Percentiles rank a stretch among this genome's conserved stretches.
Conservation (phyloP, 2,329 filamentous ascomycete species). For the Penicillium sumatraense region DNA sequence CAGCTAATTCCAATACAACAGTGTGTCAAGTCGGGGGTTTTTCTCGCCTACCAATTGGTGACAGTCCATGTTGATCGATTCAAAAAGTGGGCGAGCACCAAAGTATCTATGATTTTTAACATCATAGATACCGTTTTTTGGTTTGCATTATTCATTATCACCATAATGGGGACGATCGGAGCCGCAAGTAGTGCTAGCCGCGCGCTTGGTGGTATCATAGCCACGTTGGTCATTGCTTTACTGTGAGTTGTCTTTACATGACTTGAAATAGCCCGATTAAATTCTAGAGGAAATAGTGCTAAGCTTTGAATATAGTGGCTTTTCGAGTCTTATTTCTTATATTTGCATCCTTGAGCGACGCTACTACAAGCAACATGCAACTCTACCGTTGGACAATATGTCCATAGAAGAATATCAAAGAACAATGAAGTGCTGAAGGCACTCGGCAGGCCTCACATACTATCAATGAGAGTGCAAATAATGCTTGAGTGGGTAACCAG, state of each 20-base stretch:
- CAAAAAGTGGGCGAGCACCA: slow-evolving; percentile 27
- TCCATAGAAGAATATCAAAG: not conserved
- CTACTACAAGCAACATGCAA: slow-evolving; percentile 18
- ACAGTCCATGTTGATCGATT: slow-evolving; percentile 22
- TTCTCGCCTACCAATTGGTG: slow-evolving; percentile 26
- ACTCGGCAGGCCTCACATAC: not conserved
- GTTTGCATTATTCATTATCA: slow-evolving; percentile 30
- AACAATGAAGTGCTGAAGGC: not conserved
- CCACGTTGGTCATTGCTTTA: slow-evolving; percentile 16
- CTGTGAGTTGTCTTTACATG: slow-evolving; percentile 16
- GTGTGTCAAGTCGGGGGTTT: slow-evolving; percentile 30
- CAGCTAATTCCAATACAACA: not conserved
- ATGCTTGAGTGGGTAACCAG: slow-evolving; percentile 22
- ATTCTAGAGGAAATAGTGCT: not conserved
- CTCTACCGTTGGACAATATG: not conserved
- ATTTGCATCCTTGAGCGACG: slow-evolving; percentile 18
- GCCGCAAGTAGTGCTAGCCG: slow-evolving; percentile 18
- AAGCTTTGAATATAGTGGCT: not conserved
- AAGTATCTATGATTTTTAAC: slow-evolving; percentile 26
- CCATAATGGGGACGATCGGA: slow-evolving; percentile 19
- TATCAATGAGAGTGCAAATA: not conserved
- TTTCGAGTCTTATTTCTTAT: slow-evolving; percentile 17
- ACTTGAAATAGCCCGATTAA: too few relatives aligned
- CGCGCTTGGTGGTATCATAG: slow-evolving; percentile 23
- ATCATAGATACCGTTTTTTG: slow-evolving; percentile 32